Evolutionary conservation across 1,284 basidiomycete genomes (phyloP).

Genomic region (Heimioporus retisporus): DNA sequence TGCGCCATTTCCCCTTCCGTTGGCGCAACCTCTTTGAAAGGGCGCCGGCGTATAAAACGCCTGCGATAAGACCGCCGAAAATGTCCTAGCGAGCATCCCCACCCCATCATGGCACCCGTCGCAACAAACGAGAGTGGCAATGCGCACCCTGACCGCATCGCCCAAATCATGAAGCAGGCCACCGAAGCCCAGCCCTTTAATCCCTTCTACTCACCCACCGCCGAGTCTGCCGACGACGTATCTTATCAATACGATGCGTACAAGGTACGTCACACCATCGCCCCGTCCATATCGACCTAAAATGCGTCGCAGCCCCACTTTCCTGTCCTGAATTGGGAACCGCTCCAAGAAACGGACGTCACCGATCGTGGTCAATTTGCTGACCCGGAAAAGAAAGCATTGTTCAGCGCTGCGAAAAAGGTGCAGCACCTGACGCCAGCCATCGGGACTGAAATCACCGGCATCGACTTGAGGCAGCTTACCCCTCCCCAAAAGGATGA

Average conservation of each 20-base stretch:
- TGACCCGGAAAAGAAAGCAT: slow-evolving; percentile 67
- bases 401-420: slow-evolving; percentile 67
- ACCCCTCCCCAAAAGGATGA: slow-evolving; percentile 73
- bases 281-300: too few relatives aligned
- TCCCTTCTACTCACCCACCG: slow-evolving; percentile 74
- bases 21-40: slow-evolving; percentile 25
- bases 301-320: slow-evolving; percentile 63
- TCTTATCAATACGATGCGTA: slow-evolving; percentile 68
- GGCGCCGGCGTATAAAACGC: slow-evolving; percentile 29
- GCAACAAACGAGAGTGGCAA: slow-evolving; percentile 44
- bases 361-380: slow-evolving; percentile 72
- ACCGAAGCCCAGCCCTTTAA: slow-evolving; percentile 55
- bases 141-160: slow-evolving; percentile 23
- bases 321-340: slow-evolving; percentile 72
- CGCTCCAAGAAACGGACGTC: slow-evolving; percentile 67
- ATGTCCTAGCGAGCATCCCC: background rate
- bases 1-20: slow-evolving; percentile 29
- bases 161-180: slow-evolving; percentile 31
- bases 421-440: slow-evolving; percentile 69
- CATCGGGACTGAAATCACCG: slow-evolving; percentile 73
- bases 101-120: slow-evolving; percentile 55
- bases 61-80: background rate
- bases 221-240: slow-evolving; percentile 60
- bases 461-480: slow-evolving; percentile 72
- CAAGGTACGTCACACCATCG: slow-evolving; percentile 55